Evolutionary conservation across 306 rosid genomes (phyloP).

Genomic region (Prinsepia uniflora): DNA sequence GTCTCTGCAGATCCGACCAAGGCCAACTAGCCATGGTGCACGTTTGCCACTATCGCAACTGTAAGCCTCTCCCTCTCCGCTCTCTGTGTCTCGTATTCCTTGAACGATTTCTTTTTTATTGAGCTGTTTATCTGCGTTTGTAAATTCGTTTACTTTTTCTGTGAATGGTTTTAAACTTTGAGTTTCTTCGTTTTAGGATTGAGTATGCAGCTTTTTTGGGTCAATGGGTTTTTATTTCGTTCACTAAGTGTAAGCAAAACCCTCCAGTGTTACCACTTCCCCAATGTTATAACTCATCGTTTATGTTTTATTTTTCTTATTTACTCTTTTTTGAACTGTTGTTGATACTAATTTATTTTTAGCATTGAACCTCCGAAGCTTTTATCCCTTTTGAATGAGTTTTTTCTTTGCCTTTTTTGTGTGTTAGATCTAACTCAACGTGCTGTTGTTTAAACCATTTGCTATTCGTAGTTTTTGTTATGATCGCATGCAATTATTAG

Average conservation of each 20-base stretch:
- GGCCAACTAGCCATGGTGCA: constrained; percentile 32
- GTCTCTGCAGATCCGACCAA: background rate
- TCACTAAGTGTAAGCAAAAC: no score
- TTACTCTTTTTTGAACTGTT: no score
- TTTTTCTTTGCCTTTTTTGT: background rate
- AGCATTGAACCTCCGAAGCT: no score
- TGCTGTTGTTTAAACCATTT: background rate
- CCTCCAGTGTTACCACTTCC: no score
- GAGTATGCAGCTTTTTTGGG: background rate
- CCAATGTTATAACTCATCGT: no score
- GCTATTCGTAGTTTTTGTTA: background rate
- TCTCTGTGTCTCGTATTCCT: background rate
- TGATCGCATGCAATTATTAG: background rate
- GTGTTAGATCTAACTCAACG: background rate
- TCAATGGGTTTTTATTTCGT: background rate
- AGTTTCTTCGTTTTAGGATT: background rate
- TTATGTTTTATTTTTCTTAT: no score
- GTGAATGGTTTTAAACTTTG: no score
- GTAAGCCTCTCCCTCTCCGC: constrained; percentile 9
- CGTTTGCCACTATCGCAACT: constrained; percentile 33
- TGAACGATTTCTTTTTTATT: background rate
- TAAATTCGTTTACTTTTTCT: background rate
- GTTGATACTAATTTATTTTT: no score
- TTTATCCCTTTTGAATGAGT: background rate
- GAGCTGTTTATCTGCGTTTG: background rate